Percentiles rank a stretch among this genome's conserved stretches.
Conservation (phyloP, 2,329 filamentous ascomycete species). For the Paramyrothecium sp. region DNA sequence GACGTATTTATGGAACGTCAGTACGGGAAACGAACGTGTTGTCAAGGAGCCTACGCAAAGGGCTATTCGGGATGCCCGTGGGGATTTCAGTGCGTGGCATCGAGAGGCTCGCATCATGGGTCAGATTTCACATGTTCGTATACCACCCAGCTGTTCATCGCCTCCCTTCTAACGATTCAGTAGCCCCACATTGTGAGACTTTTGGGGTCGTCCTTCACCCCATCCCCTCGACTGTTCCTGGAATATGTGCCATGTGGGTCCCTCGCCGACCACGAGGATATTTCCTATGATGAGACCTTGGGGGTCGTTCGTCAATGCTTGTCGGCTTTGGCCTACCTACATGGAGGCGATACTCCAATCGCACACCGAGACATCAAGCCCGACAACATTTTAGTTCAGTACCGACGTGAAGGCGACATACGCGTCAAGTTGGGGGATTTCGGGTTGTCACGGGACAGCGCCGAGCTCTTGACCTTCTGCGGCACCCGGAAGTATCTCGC, state of each 20-base stretch:
- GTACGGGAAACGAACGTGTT: conserved; percentile 14
- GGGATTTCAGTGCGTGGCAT: conserved; percentile 10
- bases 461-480: conserved; percentile 85
- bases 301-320: conserved; percentile 11
- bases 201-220: neutral
- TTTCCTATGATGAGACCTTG: conserved; percentile 10
- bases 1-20: conserved; percentile 19
- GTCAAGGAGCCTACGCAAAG: conserved; percentile 16
- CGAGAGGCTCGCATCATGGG: conserved; percentile 19
- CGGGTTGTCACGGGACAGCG: conserved; percentile 88
- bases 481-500: conserved; percentile 88
- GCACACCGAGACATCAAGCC: conserved; percentile 94
- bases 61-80: neutral
- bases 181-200: conserved; percentile 13
- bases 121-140: conserved; percentile 15
- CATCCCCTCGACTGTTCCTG: conserved; percentile 7
- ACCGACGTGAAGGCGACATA: conserved; percentile 63
- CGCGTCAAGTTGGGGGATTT: conserved; percentile 88
- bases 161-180: conserved; percentile 2
- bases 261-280: neutral
- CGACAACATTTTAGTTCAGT: conserved; percentile 82
- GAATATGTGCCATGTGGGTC: conserved; percentile 10
- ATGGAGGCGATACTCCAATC: conserved; percentile 42
- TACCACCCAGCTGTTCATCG: neutral
- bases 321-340: conserved; percentile 14